These are phyloP conservation scores for Amorphotheca resinae DNA, from an alignment of 495 filamentous ascomycete species.

Conservation along the genomic window DNA sequence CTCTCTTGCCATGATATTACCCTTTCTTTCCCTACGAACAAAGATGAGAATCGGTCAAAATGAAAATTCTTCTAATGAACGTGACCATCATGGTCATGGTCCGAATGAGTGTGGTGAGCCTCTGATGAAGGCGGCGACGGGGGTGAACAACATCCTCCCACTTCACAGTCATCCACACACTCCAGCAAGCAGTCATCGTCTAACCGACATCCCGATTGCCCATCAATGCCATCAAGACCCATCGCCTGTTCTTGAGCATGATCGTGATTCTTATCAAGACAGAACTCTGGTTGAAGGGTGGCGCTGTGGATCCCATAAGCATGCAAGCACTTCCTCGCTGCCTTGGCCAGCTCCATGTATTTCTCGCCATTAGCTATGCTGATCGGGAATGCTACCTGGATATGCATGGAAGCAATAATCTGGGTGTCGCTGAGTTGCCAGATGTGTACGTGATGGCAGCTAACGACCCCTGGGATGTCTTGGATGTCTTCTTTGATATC, in stretches of 20 bases:
- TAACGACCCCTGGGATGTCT: constrained; percentile 65
- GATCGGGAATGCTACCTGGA: constrained; percentile 63
- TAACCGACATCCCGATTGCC: constrained; percentile 27
- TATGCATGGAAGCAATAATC: constrained; percentile 80
- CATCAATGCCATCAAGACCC: constrained; percentile 23
- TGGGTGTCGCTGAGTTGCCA: constrained; percentile 96
- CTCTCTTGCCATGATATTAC: no score
- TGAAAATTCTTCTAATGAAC: constrained; percentile 17
- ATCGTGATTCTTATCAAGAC: constrained; percentile 38
- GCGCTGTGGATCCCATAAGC: constrained; percentile 95
- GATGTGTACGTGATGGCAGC: constrained; percentile 91
- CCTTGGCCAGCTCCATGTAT: constrained; percentile 80
- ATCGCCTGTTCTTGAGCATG: constrained; percentile 20
- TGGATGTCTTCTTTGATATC: constrained; percentile 90
- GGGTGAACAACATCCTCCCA: constrained; percentile 55
- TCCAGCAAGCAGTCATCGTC: constrained; percentile 60
- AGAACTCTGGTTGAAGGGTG: constrained; percentile 95
- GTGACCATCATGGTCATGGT: constrained; percentile 22
- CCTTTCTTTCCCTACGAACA: no score
- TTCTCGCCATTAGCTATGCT: constrained; percentile 60
- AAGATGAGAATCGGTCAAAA: no score
- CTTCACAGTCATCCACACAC: constrained; percentile 71
- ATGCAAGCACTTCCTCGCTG: constrained; percentile 75
- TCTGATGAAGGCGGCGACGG: constrained; percentile 1
- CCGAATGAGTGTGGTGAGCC: constrained; percentile 10